Evolutionary conservation across 306 rosid genomes (phyloP).

Genomic region (Vicia sativa): DNA sequence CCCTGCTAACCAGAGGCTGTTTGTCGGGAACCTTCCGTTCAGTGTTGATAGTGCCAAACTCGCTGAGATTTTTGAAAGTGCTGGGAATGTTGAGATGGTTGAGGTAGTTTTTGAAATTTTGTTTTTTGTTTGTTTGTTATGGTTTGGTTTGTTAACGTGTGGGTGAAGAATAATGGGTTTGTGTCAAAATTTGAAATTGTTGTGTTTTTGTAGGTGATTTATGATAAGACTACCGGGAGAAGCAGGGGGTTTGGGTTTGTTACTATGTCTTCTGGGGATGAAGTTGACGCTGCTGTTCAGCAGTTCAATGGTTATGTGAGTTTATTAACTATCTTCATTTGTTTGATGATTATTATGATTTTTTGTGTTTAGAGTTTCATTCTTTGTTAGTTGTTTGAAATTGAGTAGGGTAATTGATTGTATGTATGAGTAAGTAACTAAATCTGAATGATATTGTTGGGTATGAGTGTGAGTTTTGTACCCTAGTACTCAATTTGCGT

Average conservation of each 20-base stretch:
- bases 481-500: background rate
- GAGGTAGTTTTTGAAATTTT: slow-evolving; percentile 61
- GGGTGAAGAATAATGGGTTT: background rate
- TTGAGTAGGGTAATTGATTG: background rate
- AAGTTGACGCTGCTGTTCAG: slow-evolving; percentile 78
- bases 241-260: slow-evolving; percentile 98
- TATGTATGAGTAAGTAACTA: background rate
- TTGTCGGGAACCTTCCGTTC: slow-evolving; percentile 92
- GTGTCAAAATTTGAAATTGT: background rate
- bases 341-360: background rate
- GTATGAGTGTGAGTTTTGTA: background rate
- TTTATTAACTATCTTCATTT: background rate
- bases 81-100: slow-evolving; percentile 82
- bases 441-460: background rate
- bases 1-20: slow-evolving; percentile 67
- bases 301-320: slow-evolving; percentile 93
- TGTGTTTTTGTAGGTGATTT: slow-evolving; percentile 61
- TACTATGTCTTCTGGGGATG: slow-evolving; percentile 75
- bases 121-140: too few relatives aligned
- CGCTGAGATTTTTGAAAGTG: slow-evolving; percentile 70
- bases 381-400: slow-evolving; percentile 21
- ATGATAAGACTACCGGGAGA: slow-evolving; percentile 84
- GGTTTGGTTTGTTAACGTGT: too few relatives aligned
- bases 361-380: background rate
- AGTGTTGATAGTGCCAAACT: slow-evolving; percentile 79